Evolutionary conservation across 805 yeast genomes (phyloP), one percentile per base, ranked within the genome.

Genomic region (Starmera quercuum): DNA sequence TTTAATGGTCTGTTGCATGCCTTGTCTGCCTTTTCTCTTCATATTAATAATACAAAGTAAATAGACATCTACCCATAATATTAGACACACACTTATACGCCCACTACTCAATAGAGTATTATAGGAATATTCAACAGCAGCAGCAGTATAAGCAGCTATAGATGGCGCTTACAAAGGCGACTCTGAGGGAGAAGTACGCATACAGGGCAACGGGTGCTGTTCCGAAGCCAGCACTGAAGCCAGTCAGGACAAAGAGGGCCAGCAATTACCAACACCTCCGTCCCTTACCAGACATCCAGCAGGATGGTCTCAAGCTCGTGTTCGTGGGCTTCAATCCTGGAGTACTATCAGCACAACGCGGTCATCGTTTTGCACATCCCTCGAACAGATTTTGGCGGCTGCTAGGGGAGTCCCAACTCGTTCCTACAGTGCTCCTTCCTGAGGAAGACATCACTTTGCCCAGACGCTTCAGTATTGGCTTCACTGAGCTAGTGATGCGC

Each of bases 271-370:
- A 27, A 11, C 32, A 49, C 20, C 34, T 51, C n/a, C 24, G 39
- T 3, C 53, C 50, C 13, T 21, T 52, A 9, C 54, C 56, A 4
- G 53, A 51, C 22, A 27, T 51, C 5, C 30, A 51, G 4, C 17
- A 20, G 7, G 24, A 26, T 1, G 40, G 50, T 6, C 45, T 71
- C 17, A 43, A 44, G 5, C 47, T 79, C 1, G 63, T 82, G 4
- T 81, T 82, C 44, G 64, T 81, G 4, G 92, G 92, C 1, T 79
- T 66, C 59, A 82, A 82, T 45, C 92, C 92, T 0, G 83, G 88
- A 3, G 53, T 75, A 4, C 66, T 65, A 45, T 78, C 87, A 1
- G 71, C 84, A 0, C 44, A 56, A 14, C 51, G 58, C 7, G 86
- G 82, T 22, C 88, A 81, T 48, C 74, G 80, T 46, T 82, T 77